Evolutionary conservation across 2,329 filamentous ascomycete species (phyloP), one percentile per base, ranked within the genome.

Genomic region (Gaeumannomyces sp.): DNA sequence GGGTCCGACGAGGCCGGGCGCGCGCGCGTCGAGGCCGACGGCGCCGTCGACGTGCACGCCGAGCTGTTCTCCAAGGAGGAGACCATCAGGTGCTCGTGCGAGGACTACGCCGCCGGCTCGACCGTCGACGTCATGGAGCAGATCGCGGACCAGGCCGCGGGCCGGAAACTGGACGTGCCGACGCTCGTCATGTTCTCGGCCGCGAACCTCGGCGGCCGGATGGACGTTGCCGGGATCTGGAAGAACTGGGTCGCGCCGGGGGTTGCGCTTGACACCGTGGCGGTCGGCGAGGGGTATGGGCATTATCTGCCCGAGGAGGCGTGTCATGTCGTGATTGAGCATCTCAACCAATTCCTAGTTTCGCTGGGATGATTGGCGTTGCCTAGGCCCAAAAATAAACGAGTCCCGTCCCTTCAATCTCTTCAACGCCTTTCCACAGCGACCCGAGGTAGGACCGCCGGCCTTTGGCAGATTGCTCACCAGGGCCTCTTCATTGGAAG

Each of bases 41-140:
- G 75, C 35, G 79, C 80, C 1, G 67, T 79, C 38, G 77, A 78
- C 6, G 73, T 80, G 13, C 82, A 83, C 66, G 72, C 71, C 22
- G 68, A 70, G n/a, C 71, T 77, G 31, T 83, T 83, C 67, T 74
- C 73, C 27, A 73, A 73, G 25, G 71, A 75, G 7, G 77, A 77
- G 53, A 77, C 79, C 7, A 72, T 83, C 4, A 70, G 74, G 28
- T 77, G 78, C 1, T 75, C 71, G 33, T 81, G 79, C 67, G 78
- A 78, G 63, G 81, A 84, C 69, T 84, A 83, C 66, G 72, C 76
- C 22, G 76, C 78, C 5, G 79, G 76, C 1, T 77, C 79, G 1
- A 68, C 68, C 22, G 73, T 74, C 31, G 81, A 84, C 68, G 73
- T 76, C 13, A 70, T 73, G 22, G 72, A 76, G 67, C 80, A 83